Base-by-base conservation (phyloP, 75 land plant species). In the Cunninghamia lanceolata region DNA sequence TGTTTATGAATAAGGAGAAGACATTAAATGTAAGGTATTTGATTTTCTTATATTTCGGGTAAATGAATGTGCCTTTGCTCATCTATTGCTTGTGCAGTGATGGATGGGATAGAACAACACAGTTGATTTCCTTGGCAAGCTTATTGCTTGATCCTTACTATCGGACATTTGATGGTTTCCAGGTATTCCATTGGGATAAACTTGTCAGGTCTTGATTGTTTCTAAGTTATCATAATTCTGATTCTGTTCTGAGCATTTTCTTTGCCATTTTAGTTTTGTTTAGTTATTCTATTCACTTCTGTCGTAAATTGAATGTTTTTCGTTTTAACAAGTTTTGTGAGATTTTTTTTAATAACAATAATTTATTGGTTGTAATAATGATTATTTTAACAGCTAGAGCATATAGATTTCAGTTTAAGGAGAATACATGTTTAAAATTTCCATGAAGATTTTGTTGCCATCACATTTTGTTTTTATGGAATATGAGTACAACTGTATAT, bases 71-170 rank as follows among this genome's bases (percentile, higher is more conserved):
- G 28, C 30, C 47, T 80, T 80, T 80, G 32, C 19, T 80, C 42
- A 25, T 34, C 75, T 79, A 45, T 11, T 82, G 47, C 50, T 75
- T 89, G 36, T 91, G 84, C 90, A 98, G 99, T 93, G 99, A 98
- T 94, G 99, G 99, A 34, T 98, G 99, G 99, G 99, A 98, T 92
- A 91, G 99, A 88, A 98, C 99, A 40, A 94, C 96, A 83, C 99
- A 98, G 85, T 75, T 98, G 88, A 93, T 96, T 38, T 89, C 99
- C 40, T 92, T 98, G 84, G 95, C 99, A 50, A 89, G 94, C 78
- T 85, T 98, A 81, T 79, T 98, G 92, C 97, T 98, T 71, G 99
- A 98, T 90, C 99, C 99, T 52, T 96, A 95, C 90, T 98, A 98
- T 82, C 91, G 99, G 17, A 98, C 99, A 56, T 93, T 98, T 83